Evolutionary conservation across 192 early-diverging fungal genomes (phyloP).

Genomic region (Umbelopsis vinacea): DNA sequence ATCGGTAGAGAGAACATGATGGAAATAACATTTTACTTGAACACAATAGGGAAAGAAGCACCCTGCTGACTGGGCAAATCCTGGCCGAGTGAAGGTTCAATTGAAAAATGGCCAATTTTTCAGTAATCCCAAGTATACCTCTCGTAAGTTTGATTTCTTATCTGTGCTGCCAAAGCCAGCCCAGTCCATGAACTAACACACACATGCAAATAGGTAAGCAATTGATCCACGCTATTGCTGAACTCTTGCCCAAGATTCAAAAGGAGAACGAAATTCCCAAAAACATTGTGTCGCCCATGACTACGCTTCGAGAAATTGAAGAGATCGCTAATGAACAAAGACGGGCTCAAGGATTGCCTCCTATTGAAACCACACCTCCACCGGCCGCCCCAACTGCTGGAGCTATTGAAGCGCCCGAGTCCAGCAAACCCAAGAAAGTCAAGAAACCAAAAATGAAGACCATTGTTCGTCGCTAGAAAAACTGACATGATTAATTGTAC

Average conservation of each 20-base stretch:
- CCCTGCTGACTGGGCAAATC: conserved; percentile 72
- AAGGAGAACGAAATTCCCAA: conserved; percentile 35
- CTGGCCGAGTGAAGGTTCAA: conserved; percentile 69
- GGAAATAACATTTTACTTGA: background rate
- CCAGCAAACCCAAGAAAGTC: conserved; percentile 14
- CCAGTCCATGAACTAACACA: too few relatives aligned
- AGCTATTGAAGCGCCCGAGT: conserved; percentile 2
- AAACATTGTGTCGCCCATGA: conserved; percentile 37
- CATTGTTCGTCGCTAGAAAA: conserved; percentile 16
- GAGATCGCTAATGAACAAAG: conserved; percentile 39
- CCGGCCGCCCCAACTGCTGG: background rate
- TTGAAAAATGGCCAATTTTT: conserved; percentile 54
- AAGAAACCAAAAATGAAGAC: conserved; percentile 19
- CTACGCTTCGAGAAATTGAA: conserved; percentile 34
- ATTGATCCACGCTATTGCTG: conserved; percentile 35
- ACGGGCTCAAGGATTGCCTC: conserved; percentile 37
- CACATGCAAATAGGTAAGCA: conserved; percentile 32
- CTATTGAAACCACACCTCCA: conserved; percentile 9
- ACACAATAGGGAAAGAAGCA: conserved; percentile 57
- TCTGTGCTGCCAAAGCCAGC: too few relatives aligned
- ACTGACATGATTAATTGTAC: background rate
- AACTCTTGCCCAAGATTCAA: conserved; percentile 30
- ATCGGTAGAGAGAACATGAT: background rate
- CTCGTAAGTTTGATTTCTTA: conserved; percentile 52
- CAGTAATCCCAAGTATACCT: conserved; percentile 48